Conservation (phyloP, 2,329 filamentous ascomycete species). For the Fusarium ramigenum region DNA sequence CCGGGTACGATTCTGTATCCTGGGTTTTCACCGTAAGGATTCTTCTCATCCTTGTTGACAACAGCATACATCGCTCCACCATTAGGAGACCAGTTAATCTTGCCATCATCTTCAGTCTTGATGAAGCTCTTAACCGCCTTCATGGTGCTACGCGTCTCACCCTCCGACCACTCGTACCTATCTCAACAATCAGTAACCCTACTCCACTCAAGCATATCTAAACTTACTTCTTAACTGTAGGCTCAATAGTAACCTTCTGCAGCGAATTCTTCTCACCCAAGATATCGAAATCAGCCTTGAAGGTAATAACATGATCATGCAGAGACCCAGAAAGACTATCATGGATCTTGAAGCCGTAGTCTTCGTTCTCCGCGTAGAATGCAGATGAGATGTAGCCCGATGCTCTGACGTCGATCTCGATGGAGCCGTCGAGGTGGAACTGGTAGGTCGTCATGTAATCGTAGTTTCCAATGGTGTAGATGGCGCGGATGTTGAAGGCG, state of each 20-base stretch:
- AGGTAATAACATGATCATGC: background rate
- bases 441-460: conserved; percentile 4
- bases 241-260: background rate
- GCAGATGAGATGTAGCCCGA: conserved; percentile 1
- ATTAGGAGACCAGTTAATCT: conserved; percentile 1
- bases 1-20: conserved; percentile 2
- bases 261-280: background rate
- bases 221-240: background rate
- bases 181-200: accelerated
- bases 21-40: background rate
- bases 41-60: background rate
- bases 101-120: background rate
- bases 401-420: background rate
- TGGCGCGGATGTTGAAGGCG: background rate
- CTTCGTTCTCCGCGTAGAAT: background rate
- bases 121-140: conserved; percentile 5
- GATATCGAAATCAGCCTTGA: background rate
- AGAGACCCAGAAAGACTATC: conserved; percentile 1
- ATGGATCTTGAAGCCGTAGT: background rate
- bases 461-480: conserved; percentile 9
- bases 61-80: background rate
- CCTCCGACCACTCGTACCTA: conserved; percentile 1
- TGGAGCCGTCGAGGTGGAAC: background rate
- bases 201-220: too few species aligned
- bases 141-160: background rate